A percentile compares a stretch with the other conserved stretches of the same genome.
phyloP scores from a whole-genome alignment of 768 basidiomycete genomes.

The Mycena kentingensis region DNA sequence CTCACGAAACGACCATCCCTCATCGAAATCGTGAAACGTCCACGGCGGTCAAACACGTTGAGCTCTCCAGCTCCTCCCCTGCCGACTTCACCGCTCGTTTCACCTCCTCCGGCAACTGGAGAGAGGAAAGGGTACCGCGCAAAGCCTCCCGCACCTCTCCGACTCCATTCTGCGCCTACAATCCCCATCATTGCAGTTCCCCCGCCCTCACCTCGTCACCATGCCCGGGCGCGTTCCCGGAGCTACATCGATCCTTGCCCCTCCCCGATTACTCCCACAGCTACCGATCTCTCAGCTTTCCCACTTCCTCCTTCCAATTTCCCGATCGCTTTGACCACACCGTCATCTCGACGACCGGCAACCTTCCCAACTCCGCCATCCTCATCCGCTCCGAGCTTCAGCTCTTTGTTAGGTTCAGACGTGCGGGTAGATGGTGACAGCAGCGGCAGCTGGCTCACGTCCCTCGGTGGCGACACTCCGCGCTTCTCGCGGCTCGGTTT shows the following conservation, averaged over 20 bases:
- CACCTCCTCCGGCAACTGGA: neutral
- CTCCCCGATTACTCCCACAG: neutral
- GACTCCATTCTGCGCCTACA: neutral
- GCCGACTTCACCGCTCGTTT: neutral
- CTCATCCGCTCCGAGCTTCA: neutral
- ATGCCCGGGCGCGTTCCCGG: slow-evolving; percentile 6
- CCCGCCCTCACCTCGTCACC: slow-evolving; percentile 14
- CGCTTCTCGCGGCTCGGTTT: slow-evolving; percentile 44
- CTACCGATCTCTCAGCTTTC: slow-evolving; percentile 3
- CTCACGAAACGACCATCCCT: slow-evolving; percentile 3
- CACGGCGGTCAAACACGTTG: neutral
- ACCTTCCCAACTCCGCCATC: neutral
- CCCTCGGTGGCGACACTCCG: slow-evolving; percentile 37
- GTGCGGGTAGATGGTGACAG: slow-evolving; percentile 1
- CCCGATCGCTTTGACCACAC: slow-evolving; percentile 13
- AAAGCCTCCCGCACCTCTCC: neutral
- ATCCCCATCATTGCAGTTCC: slow-evolving; percentile 2
- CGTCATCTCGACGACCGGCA: slow-evolving; percentile 14
- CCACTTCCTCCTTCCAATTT: slow-evolving; percentile 12
- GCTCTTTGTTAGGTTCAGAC: neutral
- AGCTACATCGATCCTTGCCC: neutral
- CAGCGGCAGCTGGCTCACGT: slow-evolving; percentile 39
- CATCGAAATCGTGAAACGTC: slow-evolving; percentile 9
- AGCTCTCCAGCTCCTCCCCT: slow-evolving; percentile 9
- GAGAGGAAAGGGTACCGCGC: neutral